Percentiles rank a stretch among this genome's conserved stretches.
These are phyloP conservation scores for Diphasiastrum complanatum DNA, from an alignment of 83 land plant species.

Conservation along the genomic window DNA sequence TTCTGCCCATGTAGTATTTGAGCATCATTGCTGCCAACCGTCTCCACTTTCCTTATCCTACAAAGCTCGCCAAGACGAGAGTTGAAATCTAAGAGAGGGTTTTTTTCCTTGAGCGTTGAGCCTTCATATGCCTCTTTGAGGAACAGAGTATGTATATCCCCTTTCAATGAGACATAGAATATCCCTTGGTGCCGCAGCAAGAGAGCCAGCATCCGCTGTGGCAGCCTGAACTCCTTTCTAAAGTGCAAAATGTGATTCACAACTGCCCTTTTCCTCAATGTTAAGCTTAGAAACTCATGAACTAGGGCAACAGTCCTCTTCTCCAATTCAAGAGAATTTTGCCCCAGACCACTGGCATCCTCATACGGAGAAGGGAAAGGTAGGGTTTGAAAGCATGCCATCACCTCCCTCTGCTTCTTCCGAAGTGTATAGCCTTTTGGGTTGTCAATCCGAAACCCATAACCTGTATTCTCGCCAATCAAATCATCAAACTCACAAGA, in stretches of 20 bases:
- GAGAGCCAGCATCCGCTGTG: slow-evolving; percentile 48
- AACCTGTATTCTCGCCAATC: slow-evolving; percentile 29
- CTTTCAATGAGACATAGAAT: slow-evolving; percentile 69
- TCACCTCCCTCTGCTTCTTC: slow-evolving; percentile 35
- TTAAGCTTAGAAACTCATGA: slow-evolving; percentile 74
- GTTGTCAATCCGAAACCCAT: slow-evolving; percentile 42
- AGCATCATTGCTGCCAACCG: no score
- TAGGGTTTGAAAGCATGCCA: slow-evolving; percentile 56
- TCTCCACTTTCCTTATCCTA: no score
- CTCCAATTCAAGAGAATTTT: slow-evolving; percentile 39
- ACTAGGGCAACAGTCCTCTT: slow-evolving; percentile 63
- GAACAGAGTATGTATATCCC: slow-evolving; percentile 50
- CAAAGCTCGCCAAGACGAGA: no score
- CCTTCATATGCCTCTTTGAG: slow-evolving; percentile 76
- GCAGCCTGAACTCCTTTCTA: slow-evolving; percentile 48
- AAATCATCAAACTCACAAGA: slow-evolving; percentile 45
- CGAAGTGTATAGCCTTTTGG: slow-evolving; percentile 53
- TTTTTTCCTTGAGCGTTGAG: slow-evolving; percentile 43
- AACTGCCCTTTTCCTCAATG: slow-evolving; percentile 53
- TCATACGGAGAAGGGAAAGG: slow-evolving; percentile 72
- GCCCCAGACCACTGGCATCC: slow-evolving; percentile 37
- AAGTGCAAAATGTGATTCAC: slow-evolving; percentile 55
- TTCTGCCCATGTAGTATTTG: no score
- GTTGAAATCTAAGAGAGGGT: no score
- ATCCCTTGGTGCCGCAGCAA: slow-evolving; percentile 69